Evolutionary conservation across 768 basidiomycete genomes (phyloP).

Genomic region (Phaeotremella fagi): DNA sequence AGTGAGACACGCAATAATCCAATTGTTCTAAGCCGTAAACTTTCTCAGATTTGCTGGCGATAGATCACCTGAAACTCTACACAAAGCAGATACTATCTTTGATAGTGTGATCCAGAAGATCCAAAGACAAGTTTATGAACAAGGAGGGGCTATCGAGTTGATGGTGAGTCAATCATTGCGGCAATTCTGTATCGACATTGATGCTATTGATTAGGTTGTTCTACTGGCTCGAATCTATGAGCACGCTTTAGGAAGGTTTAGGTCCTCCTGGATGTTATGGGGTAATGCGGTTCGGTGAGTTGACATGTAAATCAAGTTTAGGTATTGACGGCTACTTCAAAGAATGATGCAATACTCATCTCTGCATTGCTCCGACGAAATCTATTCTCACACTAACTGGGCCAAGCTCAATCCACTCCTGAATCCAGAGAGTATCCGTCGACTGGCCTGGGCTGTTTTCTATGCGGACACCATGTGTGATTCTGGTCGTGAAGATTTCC

Average conservation of each 20-base stretch:
- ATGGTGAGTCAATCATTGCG: no score
- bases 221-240: slow-evolving; percentile 2
- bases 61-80: neutral
- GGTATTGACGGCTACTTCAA: neutral
- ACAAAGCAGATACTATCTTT: slow-evolving; percentile 1
- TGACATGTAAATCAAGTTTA: no score
- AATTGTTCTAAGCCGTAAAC: neutral
- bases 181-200: no score
- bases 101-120: no score
- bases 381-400: slow-evolving; percentile 2
- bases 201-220: no score
- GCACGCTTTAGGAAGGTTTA: slow-evolving; percentile 7
- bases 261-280: slow-evolving; percentile 9
- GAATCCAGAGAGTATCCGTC: slow-evolving; percentile 9
- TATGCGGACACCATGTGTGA: slow-evolving; percentile 11
- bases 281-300: slow-evolving; percentile 18
- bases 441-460: slow-evolving; percentile 26
- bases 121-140: no score
- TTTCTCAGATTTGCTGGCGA: slow-evolving; percentile 10
- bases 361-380: slow-evolving; percentile 18
- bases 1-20: no score
- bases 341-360: slow-evolving; percentile 28
- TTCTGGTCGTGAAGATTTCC: slow-evolving; percentile 11
- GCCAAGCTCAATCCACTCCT: slow-evolving; percentile 12
- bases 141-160: no score